Evolutionary conservation across 2,329 filamentous ascomycete species (phyloP).

Genomic region (Xylariaceae sp.): DNA sequence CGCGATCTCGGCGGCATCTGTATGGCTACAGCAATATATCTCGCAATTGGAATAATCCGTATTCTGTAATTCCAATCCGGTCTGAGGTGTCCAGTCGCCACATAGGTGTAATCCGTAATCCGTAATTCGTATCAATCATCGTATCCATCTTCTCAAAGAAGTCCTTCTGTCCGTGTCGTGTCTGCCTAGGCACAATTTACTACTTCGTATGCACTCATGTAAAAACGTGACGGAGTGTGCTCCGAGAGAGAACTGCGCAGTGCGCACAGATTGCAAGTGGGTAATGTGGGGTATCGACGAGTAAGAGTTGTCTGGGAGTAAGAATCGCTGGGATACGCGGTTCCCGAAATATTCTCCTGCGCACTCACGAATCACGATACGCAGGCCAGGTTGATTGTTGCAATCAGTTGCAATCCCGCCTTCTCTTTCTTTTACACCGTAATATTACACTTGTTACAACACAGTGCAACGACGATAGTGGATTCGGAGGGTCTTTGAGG

Average conservation of each 20-base stretch:
- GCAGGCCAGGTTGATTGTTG: no score
- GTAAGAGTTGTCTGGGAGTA: not conserved
- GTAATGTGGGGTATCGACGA: not conserved
- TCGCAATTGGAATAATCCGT: not conserved
- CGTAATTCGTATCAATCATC: no score
- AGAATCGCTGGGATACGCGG: not conserved
- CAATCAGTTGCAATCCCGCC: no score
- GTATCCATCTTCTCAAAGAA: no score
- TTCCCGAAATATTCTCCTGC: not conserved
- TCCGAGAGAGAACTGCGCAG: not conserved
- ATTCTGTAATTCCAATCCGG: not conserved
- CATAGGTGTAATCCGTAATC: not conserved
- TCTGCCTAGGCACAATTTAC: no score
- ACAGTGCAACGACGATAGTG: not conserved
- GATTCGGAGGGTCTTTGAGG: not conserved
- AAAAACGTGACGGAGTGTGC: not conserved
- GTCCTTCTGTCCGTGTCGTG: no score
- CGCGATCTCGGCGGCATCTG: no score
- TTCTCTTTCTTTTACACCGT: not conserved
- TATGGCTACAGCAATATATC: not conserved
- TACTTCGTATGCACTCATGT: not conserved
- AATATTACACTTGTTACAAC: not conserved
- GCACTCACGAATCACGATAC: not conserved
- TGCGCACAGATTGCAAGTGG: not conserved
- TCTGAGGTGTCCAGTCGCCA: not conserved